Evolutionary conservation across 2,329 filamentous ascomycete genomes (phyloP), one percentile per base, ranked within the genome.

Genomic region (Periconia sp.): DNA sequence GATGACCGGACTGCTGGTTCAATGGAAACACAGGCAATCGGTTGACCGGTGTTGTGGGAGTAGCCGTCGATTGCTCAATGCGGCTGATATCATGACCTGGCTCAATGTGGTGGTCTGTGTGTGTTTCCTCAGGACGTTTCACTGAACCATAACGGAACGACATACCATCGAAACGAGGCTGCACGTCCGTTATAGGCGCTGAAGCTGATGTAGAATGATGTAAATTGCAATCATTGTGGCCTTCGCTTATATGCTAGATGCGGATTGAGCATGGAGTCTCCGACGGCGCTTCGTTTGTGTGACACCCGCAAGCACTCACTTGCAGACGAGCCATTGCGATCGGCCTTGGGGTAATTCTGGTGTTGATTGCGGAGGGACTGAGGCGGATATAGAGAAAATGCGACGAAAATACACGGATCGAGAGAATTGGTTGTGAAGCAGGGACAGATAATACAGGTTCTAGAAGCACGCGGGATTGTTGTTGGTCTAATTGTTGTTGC

Each of bases 71-170:
- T 36, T 42, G n/a, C 22, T 33, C 25, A 17, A 23, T 28, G 17
- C 19, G 43, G 28, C 40, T 48, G 40, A 43, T 42, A 17, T 33
- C 36, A 22, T 10, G 34, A 9, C 10, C 38, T 48, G 48, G 45
- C 46, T 52, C 43, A 46, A 42, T 36, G 13, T 13, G 17, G 25
- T 40, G 43, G 46, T 40, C 46, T 50, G 49, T 50, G 43, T 47
- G 24, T 13, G 36, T 40, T 49, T 52, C 39, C 22, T 50, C 29
- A 46, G 48, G 25, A 22, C 18, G 31, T 42, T 46, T 45, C 18
- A 13, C 15, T 36, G 13, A 36, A 32, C 26, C 41, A 48, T 23
- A 13, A 25, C 40, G 35, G 40, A 28, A 40, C 34, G 33, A 43
- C 38, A 34, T 28, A 46, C 40, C 15, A 9, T 35, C 4, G 18